A percentile compares a stretch with the other conserved stretches of the same genome.
Conservation (phyloP, 2,329 filamentous ascomycete genomes). For the Bertia moriformis region DNA sequence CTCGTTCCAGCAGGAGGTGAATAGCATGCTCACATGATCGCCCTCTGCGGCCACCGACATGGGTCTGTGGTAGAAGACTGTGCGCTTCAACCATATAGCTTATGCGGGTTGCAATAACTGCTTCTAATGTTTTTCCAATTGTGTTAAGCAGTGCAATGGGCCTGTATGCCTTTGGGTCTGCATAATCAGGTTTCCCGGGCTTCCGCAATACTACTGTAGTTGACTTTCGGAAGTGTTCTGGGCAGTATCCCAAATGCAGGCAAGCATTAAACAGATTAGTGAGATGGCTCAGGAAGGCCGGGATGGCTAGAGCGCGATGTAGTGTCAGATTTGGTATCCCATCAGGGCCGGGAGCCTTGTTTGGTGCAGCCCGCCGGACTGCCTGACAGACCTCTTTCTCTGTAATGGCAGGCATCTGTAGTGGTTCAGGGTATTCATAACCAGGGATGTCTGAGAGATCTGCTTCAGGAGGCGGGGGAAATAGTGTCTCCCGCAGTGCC, state of each 20-base stretch:
- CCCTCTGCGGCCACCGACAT: constrained; percentile 2
- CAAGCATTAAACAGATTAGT: not conserved
- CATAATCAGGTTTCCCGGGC: constrained; percentile 10
- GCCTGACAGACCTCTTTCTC: constrained; percentile 5
- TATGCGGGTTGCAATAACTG: constrained; percentile 6
- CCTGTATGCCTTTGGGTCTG: constrained; percentile 8
- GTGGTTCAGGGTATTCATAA: constrained; percentile 3
- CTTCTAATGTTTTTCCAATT: constrained; percentile 7
- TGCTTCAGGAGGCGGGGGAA: constrained; percentile 5
- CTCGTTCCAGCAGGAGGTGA: constrained; percentile 1
- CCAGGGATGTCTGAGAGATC: constrained; percentile 5
- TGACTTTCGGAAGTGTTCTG: not conserved
- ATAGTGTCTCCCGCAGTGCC: constrained; percentile 2
- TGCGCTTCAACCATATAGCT: constrained; percentile 5
- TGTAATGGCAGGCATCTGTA: constrained; percentile 4
- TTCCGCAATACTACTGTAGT: constrained; percentile 7
- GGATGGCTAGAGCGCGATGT: too few relatives aligned
- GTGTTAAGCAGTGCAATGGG: constrained; percentile 11
- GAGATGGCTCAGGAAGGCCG: too few relatives aligned
- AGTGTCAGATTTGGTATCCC: constrained; percentile 5
- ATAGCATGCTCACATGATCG: constrained; percentile 1
- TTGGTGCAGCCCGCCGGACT: constrained; percentile 3
- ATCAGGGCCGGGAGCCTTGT: constrained; percentile 6
- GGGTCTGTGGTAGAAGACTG: constrained; percentile 4
- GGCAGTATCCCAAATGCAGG: not conserved